Base-by-base conservation (phyloP, 495 filamentous ascomycete genomes). In the Talaromyces adpressus region DNA sequence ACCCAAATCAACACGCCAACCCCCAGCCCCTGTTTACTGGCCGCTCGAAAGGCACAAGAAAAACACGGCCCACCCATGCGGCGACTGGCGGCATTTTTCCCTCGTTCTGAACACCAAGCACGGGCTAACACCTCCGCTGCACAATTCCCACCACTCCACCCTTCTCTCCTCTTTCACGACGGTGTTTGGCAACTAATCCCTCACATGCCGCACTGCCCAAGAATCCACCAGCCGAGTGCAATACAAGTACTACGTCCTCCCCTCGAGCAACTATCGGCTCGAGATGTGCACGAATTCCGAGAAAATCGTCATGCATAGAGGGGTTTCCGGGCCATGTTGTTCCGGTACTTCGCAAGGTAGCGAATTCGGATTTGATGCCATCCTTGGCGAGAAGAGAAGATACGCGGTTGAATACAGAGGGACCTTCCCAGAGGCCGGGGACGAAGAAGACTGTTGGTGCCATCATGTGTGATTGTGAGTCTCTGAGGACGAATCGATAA, bases 191-290 rank as follows among this genome's bases (percentile, higher is more conserved):
- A 57, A 32, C 59, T 1, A 77, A 57, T 6, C 75, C 75, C 41
- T 67, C 20, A 39, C 71, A 70, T 11, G 75, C 78, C 14, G 68
- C 69, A 23, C 68, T 70, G 14, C 71, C 75, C 18, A 72, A 32
- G 36, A 77, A 71, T 0, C 75, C 77, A 25, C 70, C 78, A 20
- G 72, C 74, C 0, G 74, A 77, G 64, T 81, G 77, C 8, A 77
- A 58, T 9, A 75, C 71, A 0, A 79, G 45, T 5, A 78, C 34
- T 5, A 79, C 64, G 22, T 77, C 71, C n/a, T 74, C 69, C 25
- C 66, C 69, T 1, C 61, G 39, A 0, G 65, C 34, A 0, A 69
- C 59, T 2, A 69, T 3, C 16, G 66, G 30, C 20, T 69, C 36
- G 8, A 77, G 64, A 11, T 27, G 16, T 20, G 16, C 29, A 4